Evolutionary conservation across 1,284 basidiomycete species (phyloP).

Genomic region (Phlebopus sp.): DNA sequence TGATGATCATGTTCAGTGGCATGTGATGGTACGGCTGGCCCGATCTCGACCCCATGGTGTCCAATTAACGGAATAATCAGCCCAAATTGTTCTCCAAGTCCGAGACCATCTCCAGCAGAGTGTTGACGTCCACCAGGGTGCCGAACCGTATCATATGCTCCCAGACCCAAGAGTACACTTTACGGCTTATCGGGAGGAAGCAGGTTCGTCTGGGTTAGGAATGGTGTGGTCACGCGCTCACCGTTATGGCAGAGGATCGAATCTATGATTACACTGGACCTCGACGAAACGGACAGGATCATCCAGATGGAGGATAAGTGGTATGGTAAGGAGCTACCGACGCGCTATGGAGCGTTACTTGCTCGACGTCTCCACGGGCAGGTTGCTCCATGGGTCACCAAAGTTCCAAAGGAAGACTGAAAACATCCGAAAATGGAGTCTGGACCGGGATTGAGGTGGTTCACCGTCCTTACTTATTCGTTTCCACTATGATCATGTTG

Average conservation of each 20-base stretch:
- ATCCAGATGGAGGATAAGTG: conserved; percentile 59
- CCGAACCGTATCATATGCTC: conserved; percentile 59
- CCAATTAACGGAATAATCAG: conserved; percentile 33
- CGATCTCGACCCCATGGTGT: not conserved
- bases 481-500: too few species aligned
- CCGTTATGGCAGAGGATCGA: conserved; percentile 37
- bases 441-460: not conserved
- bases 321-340: conserved; percentile 55
- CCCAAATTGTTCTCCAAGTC: conserved; percentile 54
- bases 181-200: conserved; percentile 48
- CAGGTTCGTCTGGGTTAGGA: conserved; percentile 40
- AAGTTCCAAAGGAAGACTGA: conserved; percentile 36
- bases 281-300: conserved; percentile 63
- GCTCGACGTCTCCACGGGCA: conserved; percentile 51
- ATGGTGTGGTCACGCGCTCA: not conserved
- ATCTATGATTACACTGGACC: conserved; percentile 61
- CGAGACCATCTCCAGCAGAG: conserved; percentile 47
- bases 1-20: conserved; percentile 44
- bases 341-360: conserved; percentile 42
- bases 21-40: conserved; percentile 46
- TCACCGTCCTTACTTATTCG: too few species aligned
- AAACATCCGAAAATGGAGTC: not conserved
- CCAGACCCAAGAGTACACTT: conserved; percentile 61
- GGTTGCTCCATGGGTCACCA: conserved; percentile 48
- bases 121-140: conserved; percentile 53